Percentiles rank a stretch among this genome's conserved stretches.
These are phyloP conservation scores for Wickerhamomyces bisporus DNA, from an alignment of 805 yeast genomes.

Conservation along the genomic window DNA sequence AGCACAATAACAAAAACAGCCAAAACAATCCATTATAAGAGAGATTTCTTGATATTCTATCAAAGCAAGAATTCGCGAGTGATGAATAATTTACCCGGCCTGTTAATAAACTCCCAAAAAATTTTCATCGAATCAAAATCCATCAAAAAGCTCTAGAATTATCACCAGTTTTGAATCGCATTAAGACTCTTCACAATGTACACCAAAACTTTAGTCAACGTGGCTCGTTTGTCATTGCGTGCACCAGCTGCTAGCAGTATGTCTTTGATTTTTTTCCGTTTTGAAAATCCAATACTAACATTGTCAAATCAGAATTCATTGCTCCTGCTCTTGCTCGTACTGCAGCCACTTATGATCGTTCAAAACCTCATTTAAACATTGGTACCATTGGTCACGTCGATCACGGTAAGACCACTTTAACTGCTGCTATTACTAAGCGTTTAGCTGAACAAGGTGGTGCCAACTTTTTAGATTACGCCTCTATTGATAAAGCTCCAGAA, in stretches of 20 bases:
- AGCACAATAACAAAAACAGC: no score
- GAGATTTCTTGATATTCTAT: no score
- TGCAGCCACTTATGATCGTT: slow-evolving; percentile 84
- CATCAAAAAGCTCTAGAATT: slow-evolving; percentile 1
- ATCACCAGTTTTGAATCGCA: background rate
- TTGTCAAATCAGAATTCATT: slow-evolving; percentile 2
- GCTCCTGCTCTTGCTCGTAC: slow-evolving; percentile 19
- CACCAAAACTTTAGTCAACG: slow-evolving; percentile 6
- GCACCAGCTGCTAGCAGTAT: slow-evolving; percentile 5
- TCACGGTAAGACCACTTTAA: slow-evolving; percentile 97
- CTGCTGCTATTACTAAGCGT: slow-evolving; percentile 98
- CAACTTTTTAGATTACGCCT: slow-evolving; percentile 81
- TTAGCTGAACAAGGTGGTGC: slow-evolving; percentile 89
- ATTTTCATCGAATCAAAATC: slow-evolving; percentile 5
- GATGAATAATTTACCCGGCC: slow-evolving; percentile 1
- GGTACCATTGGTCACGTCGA: slow-evolving; percentile 99
- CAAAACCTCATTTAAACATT: slow-evolving; percentile 93
- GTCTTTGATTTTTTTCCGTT: background rate
- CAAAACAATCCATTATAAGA: no score
- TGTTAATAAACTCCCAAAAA: background rate
- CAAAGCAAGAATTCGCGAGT: no score
- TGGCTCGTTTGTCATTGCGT: slow-evolving; percentile 15
- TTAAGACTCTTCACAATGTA: slow-evolving; percentile 3
- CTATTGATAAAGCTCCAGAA: slow-evolving; percentile 97
- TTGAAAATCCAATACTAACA: background rate